Percentiles rank a stretch among this genome's conserved stretches.
Evolutionary conservation across 73 alveolate species (phyloP).

Genomic region (Paramecium tetraurelia): DNA sequence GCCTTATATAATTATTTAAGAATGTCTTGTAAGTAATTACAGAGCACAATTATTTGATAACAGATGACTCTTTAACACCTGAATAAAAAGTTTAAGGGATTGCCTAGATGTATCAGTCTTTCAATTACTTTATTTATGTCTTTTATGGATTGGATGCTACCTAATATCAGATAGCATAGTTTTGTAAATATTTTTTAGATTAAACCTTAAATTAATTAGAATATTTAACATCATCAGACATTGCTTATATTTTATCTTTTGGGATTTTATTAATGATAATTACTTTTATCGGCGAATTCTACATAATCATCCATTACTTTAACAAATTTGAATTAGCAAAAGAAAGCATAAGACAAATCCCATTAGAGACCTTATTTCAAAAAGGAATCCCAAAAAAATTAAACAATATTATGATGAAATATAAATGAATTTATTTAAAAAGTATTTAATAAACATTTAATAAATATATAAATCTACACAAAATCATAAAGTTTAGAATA

Average conservation of each 20-base stretch:
- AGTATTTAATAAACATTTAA: background rate
- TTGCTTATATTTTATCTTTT: background rate
- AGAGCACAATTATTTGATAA: background rate
- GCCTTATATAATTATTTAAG: background rate
- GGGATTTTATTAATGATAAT: background rate
- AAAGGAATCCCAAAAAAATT: background rate
- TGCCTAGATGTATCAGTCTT: background rate
- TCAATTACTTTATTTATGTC: background rate
- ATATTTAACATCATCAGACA: background rate
- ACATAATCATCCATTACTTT: background rate
- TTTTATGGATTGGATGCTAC: background rate
- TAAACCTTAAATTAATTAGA: background rate
- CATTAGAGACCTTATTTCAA: background rate
- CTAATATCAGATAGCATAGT: background rate
- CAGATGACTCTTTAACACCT: background rate
- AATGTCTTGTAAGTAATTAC: background rate
- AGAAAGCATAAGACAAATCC: background rate
- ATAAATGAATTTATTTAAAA: background rate
- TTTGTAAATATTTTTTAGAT: background rate
- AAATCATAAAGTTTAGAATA: background rate
- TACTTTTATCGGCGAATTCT: background rate
- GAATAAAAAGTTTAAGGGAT: background rate
- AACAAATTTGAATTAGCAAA: background rate
- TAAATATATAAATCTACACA: background rate
- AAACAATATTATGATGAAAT: background rate